Evolutionary conservation across 768 basidiomycete genomes (phyloP), one percentile per base, ranked within the genome.

Genomic region (Hygrophorus russula): DNA sequence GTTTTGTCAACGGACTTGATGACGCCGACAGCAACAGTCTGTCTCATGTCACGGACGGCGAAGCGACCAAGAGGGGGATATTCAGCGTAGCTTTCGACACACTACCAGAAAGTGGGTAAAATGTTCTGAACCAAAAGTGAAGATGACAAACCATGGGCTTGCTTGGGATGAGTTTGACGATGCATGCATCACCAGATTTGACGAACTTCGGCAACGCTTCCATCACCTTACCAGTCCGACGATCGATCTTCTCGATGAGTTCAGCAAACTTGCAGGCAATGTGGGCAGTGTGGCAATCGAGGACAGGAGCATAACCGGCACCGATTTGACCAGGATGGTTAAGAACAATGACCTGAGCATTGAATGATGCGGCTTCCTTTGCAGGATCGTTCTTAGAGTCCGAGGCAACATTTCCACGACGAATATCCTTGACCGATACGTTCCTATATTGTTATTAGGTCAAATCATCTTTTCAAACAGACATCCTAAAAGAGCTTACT

Each of bases 351-450:
- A 98, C 94, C 77, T 98, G 96, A 53, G 96, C 94, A 69, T 83
- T 97, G 89, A 98, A 94, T 49, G 92, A 94, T 51, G 91, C 89
- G 52, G 93, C 92, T 73, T 96, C 93, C 81, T 93, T 96, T 54
- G 93, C 91, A 56, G 96, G 96, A 76, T 98, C 94, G 70, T 97
- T 97, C 89, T 99, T 99, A 57, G 93, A 91, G 80, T 99, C 96
- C 53, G 92, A 96, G 62, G 88, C 89, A 56, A 98, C 96, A 70
- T 98, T 97, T 50, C 96, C 96, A 75, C 96, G 91, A 61, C 96
- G 92, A 59, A 98, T 98, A 74, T 99, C 96, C 81, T 99, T 99
- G 67, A 99, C 94, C 49, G 96, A 98, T 38, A 99, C 96, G 88
- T 96, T 96, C 82, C 84, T 89, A 51, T 28, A 49, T 20, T 39